A percentile compares a stretch with the other conserved stretches of the same genome.
Conservation (phyloP, 305 asterid species). For the Petunia hybrid region DNA sequence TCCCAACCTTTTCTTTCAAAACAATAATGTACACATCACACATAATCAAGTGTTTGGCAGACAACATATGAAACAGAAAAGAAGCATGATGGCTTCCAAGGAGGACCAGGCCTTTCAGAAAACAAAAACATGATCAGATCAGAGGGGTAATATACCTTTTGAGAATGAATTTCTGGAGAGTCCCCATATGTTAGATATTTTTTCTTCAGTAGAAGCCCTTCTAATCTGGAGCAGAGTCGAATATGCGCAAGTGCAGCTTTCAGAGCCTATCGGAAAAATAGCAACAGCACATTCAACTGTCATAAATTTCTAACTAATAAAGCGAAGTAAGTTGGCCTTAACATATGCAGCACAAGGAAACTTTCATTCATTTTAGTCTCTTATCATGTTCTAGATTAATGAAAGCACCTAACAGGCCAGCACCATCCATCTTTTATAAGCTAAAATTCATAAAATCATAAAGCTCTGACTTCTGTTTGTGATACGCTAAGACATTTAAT, state of each 20-base stretch:
- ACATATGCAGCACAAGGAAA: slow-evolving; percentile 14
- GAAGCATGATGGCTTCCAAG: slow-evolving; percentile 10
- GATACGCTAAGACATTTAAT: neutral
- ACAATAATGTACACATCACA: neutral
- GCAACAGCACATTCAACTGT: neutral
- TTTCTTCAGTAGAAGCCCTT: slow-evolving; percentile 87
- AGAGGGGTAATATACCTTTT: slow-evolving; percentile 63
- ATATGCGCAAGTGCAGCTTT: slow-evolving; percentile 81
- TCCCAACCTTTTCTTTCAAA: neutral
- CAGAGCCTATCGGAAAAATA: slow-evolving; percentile 56
- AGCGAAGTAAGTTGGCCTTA: slow-evolving; percentile 1
- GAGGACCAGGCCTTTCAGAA: slow-evolving; percentile 12
- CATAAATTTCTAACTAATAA: slow-evolving; percentile 14
- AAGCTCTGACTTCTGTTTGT: neutral
- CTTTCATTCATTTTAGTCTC: neutral
- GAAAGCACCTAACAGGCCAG: neutral
- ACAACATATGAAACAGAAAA: neutral
- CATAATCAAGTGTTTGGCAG: neutral
- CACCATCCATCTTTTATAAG: slow-evolving; percentile 17
- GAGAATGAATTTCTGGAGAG: slow-evolving; percentile 82
- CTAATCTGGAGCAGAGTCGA: slow-evolving; percentile 87
- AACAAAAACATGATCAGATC: slow-evolving; percentile 17
- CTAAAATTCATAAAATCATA: neutral
- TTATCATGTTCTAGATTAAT: slow-evolving; percentile 3
- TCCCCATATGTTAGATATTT: slow-evolving; percentile 78